phyloP scores from a whole-genome alignment of 129 eudicot genomes.

The Tagetes erecta region DNA sequence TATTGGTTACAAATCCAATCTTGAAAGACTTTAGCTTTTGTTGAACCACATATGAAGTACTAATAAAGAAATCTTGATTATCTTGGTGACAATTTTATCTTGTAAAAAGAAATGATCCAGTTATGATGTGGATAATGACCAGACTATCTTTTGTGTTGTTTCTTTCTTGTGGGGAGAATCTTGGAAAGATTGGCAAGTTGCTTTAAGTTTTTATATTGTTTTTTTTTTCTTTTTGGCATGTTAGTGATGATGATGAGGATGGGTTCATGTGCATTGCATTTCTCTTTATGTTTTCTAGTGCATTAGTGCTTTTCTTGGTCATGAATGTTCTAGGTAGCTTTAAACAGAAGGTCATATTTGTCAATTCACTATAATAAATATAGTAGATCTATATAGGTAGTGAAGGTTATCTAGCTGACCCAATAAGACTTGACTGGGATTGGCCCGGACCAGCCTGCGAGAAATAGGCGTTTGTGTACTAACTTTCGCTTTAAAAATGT shows the following conservation, averaged over 20 bases:
- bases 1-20: neutral
- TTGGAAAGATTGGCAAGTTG: conserved; percentile 35
- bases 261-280: conserved; percentile 26
- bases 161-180: conserved; percentile 28
- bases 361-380: conserved; percentile 9
- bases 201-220: conserved; percentile 32
- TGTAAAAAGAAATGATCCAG: neutral
- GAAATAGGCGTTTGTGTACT: neutral
- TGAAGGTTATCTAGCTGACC: neutral
- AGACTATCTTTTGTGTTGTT: conserved; percentile 21
- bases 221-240: conserved; percentile 23
- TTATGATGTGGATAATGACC: conserved; percentile 25
- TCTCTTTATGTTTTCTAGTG: conserved; percentile 33
- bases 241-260: conserved; percentile 21
- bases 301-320: conserved; percentile 27
- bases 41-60: neutral
- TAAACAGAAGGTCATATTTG: conserved; percentile 23
- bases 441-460: neutral
- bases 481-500: neutral
- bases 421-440: neutral
- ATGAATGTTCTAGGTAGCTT: conserved; percentile 21
- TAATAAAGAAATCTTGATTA: neutral
- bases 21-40: conserved; percentile 13
- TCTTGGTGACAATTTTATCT: neutral
- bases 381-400: neutral